Base-by-base conservation (phyloP, 2,329 filamentous ascomycete species). In the Colletotrichum paranaense region DNA sequence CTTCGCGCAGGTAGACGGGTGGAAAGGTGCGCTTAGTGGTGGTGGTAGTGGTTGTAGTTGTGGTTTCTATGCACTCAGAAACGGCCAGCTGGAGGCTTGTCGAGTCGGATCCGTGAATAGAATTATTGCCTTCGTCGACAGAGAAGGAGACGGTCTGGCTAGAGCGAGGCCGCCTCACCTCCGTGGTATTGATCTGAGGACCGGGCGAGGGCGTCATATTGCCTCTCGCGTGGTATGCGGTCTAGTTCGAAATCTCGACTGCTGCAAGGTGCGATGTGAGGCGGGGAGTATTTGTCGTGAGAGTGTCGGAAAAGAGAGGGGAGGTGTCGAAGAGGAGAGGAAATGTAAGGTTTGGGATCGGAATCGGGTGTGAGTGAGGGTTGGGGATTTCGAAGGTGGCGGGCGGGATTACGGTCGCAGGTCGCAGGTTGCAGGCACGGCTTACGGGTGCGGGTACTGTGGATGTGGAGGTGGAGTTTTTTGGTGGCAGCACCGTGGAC, bases 1-100 rank as follows among this genome's bases (percentile, higher is more conserved):
- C 93, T 72, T 94, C 90, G 76, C 91, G 92, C 76, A 98, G 91
- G 68, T 94, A 87, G 71, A 98, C 87, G n/a, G 95, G 95, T 59
- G 96, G 95, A 76, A 97, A 97, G 83, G 83, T 94, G 88, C 82
- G 92, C 76, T 95, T 94, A 1, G 95, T 97, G 0, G 95, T 97
- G 0, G 95, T 98, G 0, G 95, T 98, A 0, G 96, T 98, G 1
- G 95, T 98, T 75, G 98, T 91, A 12, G 90, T 92, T 81, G 90
- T 92, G 19, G 90, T 92, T 82, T 92, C 91, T 78, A 92, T 89
- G 76, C 90, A 92, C 78, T 92, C 90, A 73, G 89, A 89, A 59
- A 92, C 84, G 75, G 90, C 88, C 76, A 92, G 88, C 77, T 90
- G 88, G 77, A 83, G 86, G 76, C 77, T 85, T 73, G 78, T 82